Conservation (phyloP, 257 asterid genomes). For the Solanum verrucosum region DNA sequence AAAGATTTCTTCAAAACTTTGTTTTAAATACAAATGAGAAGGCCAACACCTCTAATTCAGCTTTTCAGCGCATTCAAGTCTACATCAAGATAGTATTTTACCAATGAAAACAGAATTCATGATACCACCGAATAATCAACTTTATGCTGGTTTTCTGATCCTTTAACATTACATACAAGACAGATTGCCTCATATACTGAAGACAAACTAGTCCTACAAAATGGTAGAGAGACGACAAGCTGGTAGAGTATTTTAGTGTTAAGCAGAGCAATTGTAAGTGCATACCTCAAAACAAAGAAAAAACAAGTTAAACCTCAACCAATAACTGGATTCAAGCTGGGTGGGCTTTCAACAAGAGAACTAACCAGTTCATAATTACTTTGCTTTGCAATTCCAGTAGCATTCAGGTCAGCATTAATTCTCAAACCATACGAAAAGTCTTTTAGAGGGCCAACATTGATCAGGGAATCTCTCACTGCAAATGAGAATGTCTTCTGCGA, state of each 20-base stretch:
- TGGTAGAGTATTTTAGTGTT: background rate
- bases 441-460: conserved; percentile 88
- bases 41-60: background rate
- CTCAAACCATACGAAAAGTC: conserved; percentile 91
- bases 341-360: background rate
- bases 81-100: background rate
- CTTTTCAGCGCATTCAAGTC: background rate
- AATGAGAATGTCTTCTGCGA: conserved; percentile 82
- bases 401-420: conserved; percentile 75
- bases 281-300: conserved; percentile 7
- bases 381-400: conserved; percentile 78
- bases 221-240: background rate
- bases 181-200: background rate
- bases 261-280: conserved; percentile 7
- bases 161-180: background rate
- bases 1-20: background rate
- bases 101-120: background rate
- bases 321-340: background rate
- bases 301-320: background rate
- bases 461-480: conserved; percentile 85
- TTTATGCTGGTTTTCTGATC: background rate
- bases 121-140: background rate
- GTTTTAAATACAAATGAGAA: background rate
- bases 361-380: conserved; percentile 93
- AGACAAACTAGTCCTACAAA: background rate